Evolutionary conservation across 768 basidiomycete genomes (phyloP).

Genomic region (Sporobolomyces roseus): DNA sequence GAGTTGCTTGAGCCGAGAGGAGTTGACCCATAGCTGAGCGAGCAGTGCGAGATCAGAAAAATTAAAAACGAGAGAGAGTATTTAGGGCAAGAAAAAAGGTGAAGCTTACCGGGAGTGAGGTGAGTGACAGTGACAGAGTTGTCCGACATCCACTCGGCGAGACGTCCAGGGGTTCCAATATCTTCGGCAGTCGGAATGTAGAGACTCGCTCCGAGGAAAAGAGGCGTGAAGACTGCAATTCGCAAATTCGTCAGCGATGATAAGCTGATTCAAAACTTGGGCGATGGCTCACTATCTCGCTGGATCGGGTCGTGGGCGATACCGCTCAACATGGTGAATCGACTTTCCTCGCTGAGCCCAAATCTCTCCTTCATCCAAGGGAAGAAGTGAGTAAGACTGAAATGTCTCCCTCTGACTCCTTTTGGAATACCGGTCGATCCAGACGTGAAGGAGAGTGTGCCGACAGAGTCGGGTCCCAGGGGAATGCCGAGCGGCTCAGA

Average conservation of each 20-base stretch:
- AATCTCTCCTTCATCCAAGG: slow-evolving; percentile 97
- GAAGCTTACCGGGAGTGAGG: slow-evolving; percentile 68
- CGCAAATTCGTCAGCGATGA: neutral
- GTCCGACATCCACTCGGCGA: slow-evolving; percentile 98
- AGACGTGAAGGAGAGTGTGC: slow-evolving; percentile 91
- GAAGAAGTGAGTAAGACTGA: slow-evolving; percentile 96
- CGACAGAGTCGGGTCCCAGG: slow-evolving; percentile 91
- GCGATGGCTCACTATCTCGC: slow-evolving; percentile 74
- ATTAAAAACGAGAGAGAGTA: neutral
- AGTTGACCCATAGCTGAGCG: slow-evolving; percentile 87
- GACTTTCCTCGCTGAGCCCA: slow-evolving; percentile 65
- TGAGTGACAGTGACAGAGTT: slow-evolving; percentile 91
- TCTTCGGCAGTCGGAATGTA: slow-evolving; percentile 96
- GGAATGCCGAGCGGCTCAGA: slow-evolving; percentile 72
- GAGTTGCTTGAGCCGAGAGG: slow-evolving; percentile 76
- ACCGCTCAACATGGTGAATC: slow-evolving; percentile 97
- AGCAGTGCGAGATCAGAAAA: neutral
- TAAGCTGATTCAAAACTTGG: neutral
- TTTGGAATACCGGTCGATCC: slow-evolving; percentile 98
- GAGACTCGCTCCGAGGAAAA: slow-evolving; percentile 92
- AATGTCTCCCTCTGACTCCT: slow-evolving; percentile 93
- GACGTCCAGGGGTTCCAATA: slow-evolving; percentile 90
- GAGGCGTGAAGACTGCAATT: slow-evolving; percentile 86
- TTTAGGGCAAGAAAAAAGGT: no score
- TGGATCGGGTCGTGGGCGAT: slow-evolving; percentile 99